These are phyloP conservation scores for Abelmoschus esculentus DNA, from an alignment of 345 rosid species.

Conservation along the genomic window DNA sequence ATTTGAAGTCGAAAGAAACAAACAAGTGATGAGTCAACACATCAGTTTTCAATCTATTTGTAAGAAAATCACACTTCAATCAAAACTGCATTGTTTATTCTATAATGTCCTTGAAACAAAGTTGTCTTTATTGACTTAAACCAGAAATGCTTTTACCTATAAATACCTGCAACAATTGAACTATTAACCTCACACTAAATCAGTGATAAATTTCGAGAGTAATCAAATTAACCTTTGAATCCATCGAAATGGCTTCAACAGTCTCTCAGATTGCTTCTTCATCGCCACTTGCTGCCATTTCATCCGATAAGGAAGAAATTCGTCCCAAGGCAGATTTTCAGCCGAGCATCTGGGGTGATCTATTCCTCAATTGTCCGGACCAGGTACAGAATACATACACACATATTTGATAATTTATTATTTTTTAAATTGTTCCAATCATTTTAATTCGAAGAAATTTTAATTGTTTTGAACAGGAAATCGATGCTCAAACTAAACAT, in stretches of 20 bases:
- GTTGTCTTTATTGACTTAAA: neutral
- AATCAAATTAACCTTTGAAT: neutral
- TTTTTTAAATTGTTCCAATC: neutral
- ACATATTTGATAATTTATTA: neutral
- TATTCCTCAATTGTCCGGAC: neutral
- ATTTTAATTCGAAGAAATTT: neutral
- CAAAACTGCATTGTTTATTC: neutral
- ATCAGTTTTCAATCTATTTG: no score
- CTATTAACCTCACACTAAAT: neutral
- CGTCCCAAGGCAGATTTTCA: neutral
- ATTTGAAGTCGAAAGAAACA: neutral
- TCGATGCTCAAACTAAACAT: neutral
- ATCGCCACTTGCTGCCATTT: neutral
- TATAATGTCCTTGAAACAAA: neutral
- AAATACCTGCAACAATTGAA: neutral
- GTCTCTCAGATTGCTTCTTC: neutral
- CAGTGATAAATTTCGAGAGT: neutral
- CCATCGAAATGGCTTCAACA: neutral
- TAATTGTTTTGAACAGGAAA: neutral
- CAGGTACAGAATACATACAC: neutral
- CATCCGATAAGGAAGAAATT: neutral
- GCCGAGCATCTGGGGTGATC: constrained; percentile 1
- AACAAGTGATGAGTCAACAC: neutral
- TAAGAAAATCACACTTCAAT: neutral
- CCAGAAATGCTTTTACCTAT: neutral